Conservation (phyloP, 2,329 filamentous ascomycete genomes). For the Cladosporium sp. region DNA sequence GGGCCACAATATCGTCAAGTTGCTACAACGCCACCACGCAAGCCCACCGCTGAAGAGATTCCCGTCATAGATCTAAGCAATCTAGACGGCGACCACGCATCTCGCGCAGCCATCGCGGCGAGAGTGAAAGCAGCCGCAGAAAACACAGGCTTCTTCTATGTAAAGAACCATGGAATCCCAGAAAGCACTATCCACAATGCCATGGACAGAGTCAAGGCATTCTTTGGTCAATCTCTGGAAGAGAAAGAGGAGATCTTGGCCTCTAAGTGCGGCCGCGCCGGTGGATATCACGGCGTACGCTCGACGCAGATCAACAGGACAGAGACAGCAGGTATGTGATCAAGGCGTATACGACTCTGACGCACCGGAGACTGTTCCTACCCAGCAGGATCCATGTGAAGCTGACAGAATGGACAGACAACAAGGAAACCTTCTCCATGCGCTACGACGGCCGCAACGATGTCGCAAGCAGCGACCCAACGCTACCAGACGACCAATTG, state of each 20-base stretch:
- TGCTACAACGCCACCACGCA: slow-evolving; percentile 7
- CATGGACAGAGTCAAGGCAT: slow-evolving; percentile 32
- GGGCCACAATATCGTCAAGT: slow-evolving; percentile 6
- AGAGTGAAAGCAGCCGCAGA: slow-evolving; percentile 2
- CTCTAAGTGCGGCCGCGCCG: slow-evolving; percentile 64
- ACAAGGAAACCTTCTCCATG: slow-evolving; percentile 12
- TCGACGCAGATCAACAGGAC: slow-evolving; percentile 68
- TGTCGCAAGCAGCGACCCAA: background rate
- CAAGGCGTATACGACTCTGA: slow-evolving; percentile 48
- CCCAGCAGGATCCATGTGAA: too few relatives aligned
- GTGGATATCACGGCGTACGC: slow-evolving; percentile 71
- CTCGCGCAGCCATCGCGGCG: slow-evolving; percentile 2
- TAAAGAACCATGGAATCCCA: slow-evolving; percentile 75
- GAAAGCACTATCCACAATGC: slow-evolving; percentile 29
- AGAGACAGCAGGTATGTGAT: slow-evolving; percentile 60
- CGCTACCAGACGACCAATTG: background rate
- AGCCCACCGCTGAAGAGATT: slow-evolving; percentile 3
- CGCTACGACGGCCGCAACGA: slow-evolving; percentile 5
- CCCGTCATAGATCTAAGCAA: slow-evolving; percentile 7
- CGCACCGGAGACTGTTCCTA: background rate
- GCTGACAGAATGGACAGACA: background rate
- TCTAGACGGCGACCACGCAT: slow-evolving; percentile 7
- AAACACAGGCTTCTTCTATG: slow-evolving; percentile 77
- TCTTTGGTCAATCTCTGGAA: slow-evolving; percentile 31
- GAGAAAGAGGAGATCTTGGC: slow-evolving; percentile 62